Evolutionary conservation across 1,284 basidiomycete species (phyloP), one percentile per base, ranked within the genome.

Genomic region (Pterulicium gracile): DNA sequence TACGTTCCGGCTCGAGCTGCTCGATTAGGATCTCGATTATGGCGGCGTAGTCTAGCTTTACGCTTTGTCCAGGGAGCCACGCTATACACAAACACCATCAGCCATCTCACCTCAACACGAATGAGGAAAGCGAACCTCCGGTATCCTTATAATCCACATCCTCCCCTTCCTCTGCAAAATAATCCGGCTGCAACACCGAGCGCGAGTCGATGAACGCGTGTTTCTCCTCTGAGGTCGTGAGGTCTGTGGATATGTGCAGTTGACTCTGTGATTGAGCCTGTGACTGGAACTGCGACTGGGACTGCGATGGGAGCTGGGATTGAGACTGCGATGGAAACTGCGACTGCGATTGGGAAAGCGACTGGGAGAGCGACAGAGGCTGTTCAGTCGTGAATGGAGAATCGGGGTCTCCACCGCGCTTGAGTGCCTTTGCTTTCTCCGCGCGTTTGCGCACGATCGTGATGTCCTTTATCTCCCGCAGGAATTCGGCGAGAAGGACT

Each of bases 21-120:
- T 82, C 77, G n/a, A 98, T 81, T 32, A 99, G 69, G 52, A 96
- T 98, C 56, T 98, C 91, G 47, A 98, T 81, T 48, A 99, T 92
- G 5, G 91, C 83, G 3, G 82, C 79, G 61, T 95, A 92, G 61
- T 98, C 86, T 50, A 99, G 85, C 50, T 77, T 77, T 4, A 98
- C 92, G 1, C 88, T 91, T 68, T 96, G 91, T 2, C 94, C 94
- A 20, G 92, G 92, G 32, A 90, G 69, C 90, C 92, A 98, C 41
- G 79, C 87, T 75, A 58, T 56, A 10, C n/a, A n/a, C 7, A n/a
- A n/a, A 32, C 10, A 10, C 27, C 27, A n/a, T 32, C n/a, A 32
- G 27, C n/a, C n/a, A 32, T n/a, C 27, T 7, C 27, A 32, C n/a
- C 7, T 32, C 10, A 32, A 32, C 7, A 7, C 27, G 27, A 32